A percentile compares a stretch with the other conserved stretches of the same genome.
Evolutionary conservation across 805 yeast species (phyloP).

Genomic region (Suhomyces xylopsoci): DNA sequence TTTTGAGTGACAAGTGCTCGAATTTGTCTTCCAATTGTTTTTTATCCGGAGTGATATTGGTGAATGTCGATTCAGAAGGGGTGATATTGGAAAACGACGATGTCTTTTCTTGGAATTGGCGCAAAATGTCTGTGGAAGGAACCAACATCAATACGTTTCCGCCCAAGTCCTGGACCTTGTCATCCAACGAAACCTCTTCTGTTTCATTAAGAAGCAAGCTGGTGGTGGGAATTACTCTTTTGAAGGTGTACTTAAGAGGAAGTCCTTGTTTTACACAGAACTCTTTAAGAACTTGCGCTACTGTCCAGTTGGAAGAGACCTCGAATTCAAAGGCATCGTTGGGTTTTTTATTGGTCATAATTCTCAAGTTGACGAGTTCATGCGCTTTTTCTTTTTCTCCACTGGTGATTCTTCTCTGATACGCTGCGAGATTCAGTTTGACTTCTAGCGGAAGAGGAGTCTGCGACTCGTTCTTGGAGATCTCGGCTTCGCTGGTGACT

Average conservation of each 20-base stretch:
- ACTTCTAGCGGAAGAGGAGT: conserved; percentile 55
- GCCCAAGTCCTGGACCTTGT: not conserved
- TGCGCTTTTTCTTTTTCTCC: not conserved
- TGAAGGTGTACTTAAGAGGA: conserved; percentile 22
- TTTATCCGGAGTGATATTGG: conserved; percentile 23
- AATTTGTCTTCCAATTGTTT: conserved; percentile 18
- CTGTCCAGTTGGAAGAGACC: conserved; percentile 9
- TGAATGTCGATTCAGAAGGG: conserved; percentile 23
- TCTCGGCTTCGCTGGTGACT: conserved; percentile 47
- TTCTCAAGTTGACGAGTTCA: not conserved
- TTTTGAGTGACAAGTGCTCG: conserved; percentile 4
- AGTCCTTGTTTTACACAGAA: conserved; percentile 30
- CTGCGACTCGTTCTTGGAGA: conserved; percentile 42
- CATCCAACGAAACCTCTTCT: not conserved
- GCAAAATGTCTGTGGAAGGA: not conserved
- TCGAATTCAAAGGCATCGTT: not conserved
- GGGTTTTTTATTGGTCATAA: not conserved
- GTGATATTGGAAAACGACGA: conserved; percentile 18
- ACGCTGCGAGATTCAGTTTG: conserved; percentile 8
- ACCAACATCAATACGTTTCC: not conserved
- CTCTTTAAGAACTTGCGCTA: conserved; percentile 23
- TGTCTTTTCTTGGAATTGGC: not conserved
- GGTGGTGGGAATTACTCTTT: conserved; percentile 10
- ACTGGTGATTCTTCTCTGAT: not conserved
- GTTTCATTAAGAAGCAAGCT: not conserved